phyloP scores from a whole-genome alignment of 106 monocot species.

The Dioscorea alata region DNA sequence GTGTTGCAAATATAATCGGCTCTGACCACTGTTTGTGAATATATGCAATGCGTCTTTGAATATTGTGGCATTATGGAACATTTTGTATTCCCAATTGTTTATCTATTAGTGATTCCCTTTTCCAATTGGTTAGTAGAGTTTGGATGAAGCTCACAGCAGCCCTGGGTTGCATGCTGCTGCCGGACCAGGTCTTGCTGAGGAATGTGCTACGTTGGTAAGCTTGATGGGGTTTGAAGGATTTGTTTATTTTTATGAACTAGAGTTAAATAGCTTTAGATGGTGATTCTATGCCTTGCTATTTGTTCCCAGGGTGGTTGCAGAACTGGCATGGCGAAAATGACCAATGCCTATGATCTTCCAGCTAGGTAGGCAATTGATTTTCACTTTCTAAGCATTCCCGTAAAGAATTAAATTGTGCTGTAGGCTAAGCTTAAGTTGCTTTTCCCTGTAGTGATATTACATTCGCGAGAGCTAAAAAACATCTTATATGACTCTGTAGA shows the following conservation, averaged over 20 bases:
- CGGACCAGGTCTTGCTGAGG: slow-evolving; percentile 91
- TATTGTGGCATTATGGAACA: no score
- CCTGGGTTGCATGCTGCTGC: slow-evolving; percentile 93
- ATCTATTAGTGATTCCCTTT: slow-evolving; percentile 6
- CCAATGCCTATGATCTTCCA: slow-evolving; percentile 99
- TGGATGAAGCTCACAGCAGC: slow-evolving; percentile 98
- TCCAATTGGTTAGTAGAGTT: slow-evolving; percentile 44
- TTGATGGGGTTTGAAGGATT: not conserved
- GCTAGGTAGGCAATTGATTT: slow-evolving; percentile 47
- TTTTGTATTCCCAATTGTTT: not conserved
- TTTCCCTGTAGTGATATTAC: no score
- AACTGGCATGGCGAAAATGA: slow-evolving; percentile 98
- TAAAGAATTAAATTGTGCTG: no score
- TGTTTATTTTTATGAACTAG: not conserved
- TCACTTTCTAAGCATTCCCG: no score
- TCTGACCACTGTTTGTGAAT: no score
- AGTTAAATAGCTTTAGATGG: not conserved
- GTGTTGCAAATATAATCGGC: not conserved
- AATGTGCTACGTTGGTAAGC: slow-evolving; percentile 82
- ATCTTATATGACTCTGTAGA: no score
- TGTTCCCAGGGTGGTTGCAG: slow-evolving; percentile 78
- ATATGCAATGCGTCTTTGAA: no score
- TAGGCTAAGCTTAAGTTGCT: no score
- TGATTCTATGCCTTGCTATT: not conserved
- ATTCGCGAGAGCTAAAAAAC: no score